Base-by-base conservation (phyloP, 2,329 filamentous ascomycete species). In the Corniculantispora saksenae region DNA sequence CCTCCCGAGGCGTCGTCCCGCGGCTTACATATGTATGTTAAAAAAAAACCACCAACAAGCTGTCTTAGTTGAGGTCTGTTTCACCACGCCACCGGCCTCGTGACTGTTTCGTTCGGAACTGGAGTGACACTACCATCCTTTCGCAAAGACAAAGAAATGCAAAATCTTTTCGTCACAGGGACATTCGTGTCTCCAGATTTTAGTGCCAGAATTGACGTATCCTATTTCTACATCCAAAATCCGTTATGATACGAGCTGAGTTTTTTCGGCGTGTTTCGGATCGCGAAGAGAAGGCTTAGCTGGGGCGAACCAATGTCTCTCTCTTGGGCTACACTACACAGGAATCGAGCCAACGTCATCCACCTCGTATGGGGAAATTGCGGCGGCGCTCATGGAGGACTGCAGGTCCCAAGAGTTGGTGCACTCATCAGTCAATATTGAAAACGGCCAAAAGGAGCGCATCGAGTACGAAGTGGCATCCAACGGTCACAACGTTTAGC, bases 1-100 rank as follows among this genome's bases (percentile, higher is more conserved):
- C 47, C 45, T 29, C 21, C 56, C 56, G 25, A 19, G 35, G 10
- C n/a, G 35, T 17, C 27, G 45, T 12, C 40, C 10, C 32, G 47
- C 40, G 58, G 47, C 58, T 51, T 51, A 53, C 58, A n/a, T 27
- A 40, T 50, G 29, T 50, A 25, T 25, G 19, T 13, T n/a, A 56
- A 55, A 56, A 23, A n/a, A n/a, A n/a, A n/a, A n/a, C n/a, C n/a
- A n/a, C n/a, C 53, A n/a, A 9, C 32, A 23, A 53, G 23, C 12
- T 61, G 58, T 61, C 58, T 61, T 53, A 25, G 57, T 43, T 61
- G 58, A 61, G 15, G 47, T 29, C 19, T 61, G 47, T 61, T 61
- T 61, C 58, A 61, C 58, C 17, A 43, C 48, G 58, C 47, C 58
- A 61, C 58, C 45, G 21, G 45, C 58, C 58, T 61, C 58, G 58